Evolutionary conservation across 2,329 filamentous ascomycete species (phyloP), one percentile per base, ranked within the genome.

Genomic region (Venturia carpophila): DNA sequence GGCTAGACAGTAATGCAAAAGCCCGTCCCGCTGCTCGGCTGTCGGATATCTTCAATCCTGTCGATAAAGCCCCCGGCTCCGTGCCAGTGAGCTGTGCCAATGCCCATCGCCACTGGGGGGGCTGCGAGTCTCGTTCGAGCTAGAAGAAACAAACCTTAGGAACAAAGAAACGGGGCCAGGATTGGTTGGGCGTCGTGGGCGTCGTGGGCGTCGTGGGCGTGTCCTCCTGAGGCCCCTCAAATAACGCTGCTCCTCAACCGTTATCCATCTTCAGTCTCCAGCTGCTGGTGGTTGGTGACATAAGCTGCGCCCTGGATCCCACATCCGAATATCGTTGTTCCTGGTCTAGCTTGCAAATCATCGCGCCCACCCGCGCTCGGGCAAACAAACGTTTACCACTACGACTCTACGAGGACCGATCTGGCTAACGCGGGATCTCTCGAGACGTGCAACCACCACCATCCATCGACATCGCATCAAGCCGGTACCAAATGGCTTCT

Each of bases 401-500:
- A 34, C 30, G 30, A n/a, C n/a, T n/a, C n/a, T n/a, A n/a, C n/a
- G n/a, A n/a, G 30, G 27, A 9, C 19, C 19, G 19, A 58, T 58
- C 52, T 37, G 52, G 52, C 52, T 58, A 58, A 58, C 19, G 27
- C 27, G 30, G 52, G 37, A 58, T 5, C 30, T 21, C 27, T n/a
- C 52, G 27, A 58, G 19, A 27, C 37, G 21, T 17, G 34, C 41
- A 27, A 21, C 56, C 9, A 60, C n/a, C 30, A n/a, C 9, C 39
- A 42, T 24, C 39, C 41, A 62, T 43, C n/a, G 39, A 10, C 27
- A 17, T 21, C n/a, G 21, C 43, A 43, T 43, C 60, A 43, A 62
- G 19, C 37, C 52, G 52, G 30, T 58, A 58, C 19, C 27, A 37
- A 70, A 76, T 91, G 87, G 79, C 87, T 63, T 80, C 83, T 65